Evolutionary conservation across 2,329 filamentous ascomycete species (phyloP).

Genomic region (Dothiorella sarmentorum): DNA sequence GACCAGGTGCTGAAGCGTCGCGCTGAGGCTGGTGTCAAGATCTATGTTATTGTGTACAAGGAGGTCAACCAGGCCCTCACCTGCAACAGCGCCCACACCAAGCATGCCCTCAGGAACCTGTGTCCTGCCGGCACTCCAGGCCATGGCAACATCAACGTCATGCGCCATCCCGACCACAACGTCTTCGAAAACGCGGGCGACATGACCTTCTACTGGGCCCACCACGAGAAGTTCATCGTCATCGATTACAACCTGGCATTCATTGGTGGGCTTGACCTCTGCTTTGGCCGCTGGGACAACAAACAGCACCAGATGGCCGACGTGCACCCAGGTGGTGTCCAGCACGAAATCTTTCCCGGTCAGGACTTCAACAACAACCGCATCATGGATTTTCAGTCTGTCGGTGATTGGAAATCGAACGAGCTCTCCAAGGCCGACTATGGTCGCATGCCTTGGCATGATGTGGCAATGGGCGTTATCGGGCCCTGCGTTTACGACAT

Average conservation of each 20-base stretch:
- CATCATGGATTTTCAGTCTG: constrained; percentile 90
- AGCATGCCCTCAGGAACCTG: constrained; percentile 73
- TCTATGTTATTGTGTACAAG: constrained; percentile 89
- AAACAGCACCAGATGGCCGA: constrained; percentile 83
- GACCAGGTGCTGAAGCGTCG: constrained; percentile 84
- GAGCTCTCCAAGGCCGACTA: constrained; percentile 87
- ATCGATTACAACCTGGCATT: constrained; percentile 90
- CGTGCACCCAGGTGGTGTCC: constrained; percentile 77
- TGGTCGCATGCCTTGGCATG: constrained; percentile 97
- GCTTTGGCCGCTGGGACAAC: constrained; percentile 91
- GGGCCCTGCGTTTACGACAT: constrained; percentile 91
- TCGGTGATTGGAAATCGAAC: constrained; percentile 89
- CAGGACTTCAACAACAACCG: constrained; percentile 99
- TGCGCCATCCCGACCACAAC: constrained; percentile 94
- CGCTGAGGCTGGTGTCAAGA: constrained; percentile 90
- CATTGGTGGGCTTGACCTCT: constrained; percentile 90
- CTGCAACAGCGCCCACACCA: constrained; percentile 91
- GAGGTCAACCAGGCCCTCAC: constrained; percentile 66
- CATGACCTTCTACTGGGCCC: constrained; percentile 97
- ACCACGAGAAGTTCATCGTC: constrained; percentile 97
- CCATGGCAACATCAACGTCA: constrained; percentile 80
- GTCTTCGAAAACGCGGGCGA: constrained; percentile 89
- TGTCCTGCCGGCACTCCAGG: constrained; percentile 80
- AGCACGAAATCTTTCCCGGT: constrained; percentile 84
- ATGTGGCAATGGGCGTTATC: constrained; percentile 87